Percentiles rank a stretch among this genome's conserved stretches.
phyloP scores from a whole-genome alignment of 1,284 basidiomycete genomes.

The Tilletia indica region DNA sequence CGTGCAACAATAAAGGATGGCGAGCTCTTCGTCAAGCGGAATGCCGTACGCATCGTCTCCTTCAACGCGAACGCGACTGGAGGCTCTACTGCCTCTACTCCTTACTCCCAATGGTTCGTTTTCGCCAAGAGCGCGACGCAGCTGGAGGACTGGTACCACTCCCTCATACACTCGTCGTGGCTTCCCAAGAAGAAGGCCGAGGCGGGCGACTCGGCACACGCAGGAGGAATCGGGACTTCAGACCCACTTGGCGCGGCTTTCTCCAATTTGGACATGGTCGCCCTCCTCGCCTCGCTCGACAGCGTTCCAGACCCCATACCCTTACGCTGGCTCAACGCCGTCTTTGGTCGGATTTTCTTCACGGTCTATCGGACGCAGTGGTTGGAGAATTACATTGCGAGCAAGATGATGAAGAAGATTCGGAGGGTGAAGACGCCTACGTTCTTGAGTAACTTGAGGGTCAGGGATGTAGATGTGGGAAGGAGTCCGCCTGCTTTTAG shows the following conservation, averaged over 20 bases:
- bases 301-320: conserved; percentile 90
- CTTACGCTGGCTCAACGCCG: conserved; percentile 92
- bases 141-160: conserved; percentile 86
- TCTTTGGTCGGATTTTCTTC: conserved; percentile 88
- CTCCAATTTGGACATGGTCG: conserved; percentile 74
- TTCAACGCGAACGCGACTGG: conserved; percentile 18
- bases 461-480: conserved; percentile 86
- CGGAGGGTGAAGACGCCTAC: conserved; percentile 82
- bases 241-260: conserved; percentile 66
- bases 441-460: conserved; percentile 79
- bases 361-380: conserved; percentile 79
- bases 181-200: conserved; percentile 48
- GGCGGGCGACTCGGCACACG: background rate
- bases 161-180: conserved; percentile 73
- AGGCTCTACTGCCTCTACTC: background rate
- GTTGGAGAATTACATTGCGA: conserved; percentile 79
- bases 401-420: conserved; percentile 87
- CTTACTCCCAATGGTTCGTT: conserved; percentile 48
- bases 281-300: conserved; percentile 79
- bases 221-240: conserved; percentile 14
- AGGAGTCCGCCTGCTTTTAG: conserved; percentile 66
- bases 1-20: conserved; percentile 40
- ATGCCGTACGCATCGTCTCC: conserved; percentile 48
- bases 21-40: conserved; percentile 53
- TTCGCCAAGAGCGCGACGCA: conserved; percentile 49